Conservation (phyloP, 495 filamentous ascomycete species). For the Choiromyces venosus region DNA sequence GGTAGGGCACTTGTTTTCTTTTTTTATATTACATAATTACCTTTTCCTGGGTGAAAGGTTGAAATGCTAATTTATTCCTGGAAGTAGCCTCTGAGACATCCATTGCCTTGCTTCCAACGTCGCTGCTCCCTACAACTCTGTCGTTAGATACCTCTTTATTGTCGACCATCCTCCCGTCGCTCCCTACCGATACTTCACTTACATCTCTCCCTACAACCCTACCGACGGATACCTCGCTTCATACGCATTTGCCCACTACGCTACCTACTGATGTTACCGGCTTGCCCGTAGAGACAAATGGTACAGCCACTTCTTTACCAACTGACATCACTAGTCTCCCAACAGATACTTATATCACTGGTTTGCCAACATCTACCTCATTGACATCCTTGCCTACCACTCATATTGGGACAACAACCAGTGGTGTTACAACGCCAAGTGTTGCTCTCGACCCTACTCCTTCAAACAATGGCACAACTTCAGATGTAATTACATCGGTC, state of each 20-base stretch:
- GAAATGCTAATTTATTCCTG: conserved; percentile 14
- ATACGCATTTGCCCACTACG: conserved; percentile 10
- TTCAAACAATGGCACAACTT: conserved; percentile 3
- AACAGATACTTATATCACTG: conserved; percentile 8
- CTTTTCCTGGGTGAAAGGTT: not conserved
- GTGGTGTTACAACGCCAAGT: conserved; percentile 3
- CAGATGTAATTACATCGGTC: not conserved
- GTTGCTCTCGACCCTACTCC: conserved; percentile 4
- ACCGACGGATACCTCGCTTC: not conserved
- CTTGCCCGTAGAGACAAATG: not conserved
- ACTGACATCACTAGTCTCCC: not conserved
- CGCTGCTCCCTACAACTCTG: not conserved
- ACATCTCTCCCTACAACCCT: not conserved
- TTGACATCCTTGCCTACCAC: conserved; percentile 8
- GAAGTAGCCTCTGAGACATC: conserved; percentile 11
- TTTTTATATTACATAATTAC: conserved; percentile 1
- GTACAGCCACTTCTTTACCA: not conserved
- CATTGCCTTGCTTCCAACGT: not conserved
- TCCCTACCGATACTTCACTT: conserved; percentile 9
- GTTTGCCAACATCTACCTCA: conserved; percentile 13
- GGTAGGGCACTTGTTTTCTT: conserved; percentile 15
- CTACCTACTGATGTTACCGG: not conserved
- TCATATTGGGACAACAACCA: not conserved
- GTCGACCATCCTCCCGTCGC: conserved; percentile 5
- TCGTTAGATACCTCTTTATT: conserved; percentile 9